Base-by-base conservation (phyloP, 2,329 filamentous ascomycete genomes). In the Alternaria arbusti region DNA sequence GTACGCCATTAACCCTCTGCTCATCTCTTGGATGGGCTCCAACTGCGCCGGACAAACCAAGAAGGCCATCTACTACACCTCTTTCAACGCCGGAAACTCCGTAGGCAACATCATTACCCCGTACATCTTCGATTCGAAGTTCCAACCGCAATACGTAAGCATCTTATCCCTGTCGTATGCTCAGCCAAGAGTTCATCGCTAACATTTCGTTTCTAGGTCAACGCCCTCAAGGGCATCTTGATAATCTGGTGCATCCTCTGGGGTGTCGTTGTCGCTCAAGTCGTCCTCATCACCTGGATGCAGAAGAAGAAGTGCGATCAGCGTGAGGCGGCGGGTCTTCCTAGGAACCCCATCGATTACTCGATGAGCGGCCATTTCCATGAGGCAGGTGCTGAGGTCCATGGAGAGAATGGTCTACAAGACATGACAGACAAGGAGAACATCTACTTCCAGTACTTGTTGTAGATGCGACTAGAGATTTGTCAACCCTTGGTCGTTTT, bases 31-130 rank as follows among this genome's bases (percentile, higher is more conserved):
- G 90, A 88, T 91, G 61, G 84, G 91, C 6, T 88, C 86, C 8
- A 92, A 92, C 74, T 91, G 88, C 0, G 90, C 84, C 0, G 90
- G 90, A 7, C 87, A 85, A 15, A 91, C 89, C 3, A 91, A 92
- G 78, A 90, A 89, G 72, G 88, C 88, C 0, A 83, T 87, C 52
- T 84, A 88, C 43, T 88, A 90, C 84, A 87, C 86, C 0, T 78
- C 90, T 1, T 91, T 87, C 81, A 89, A 90, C 68, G 88, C 86
- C 1, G 89, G 86, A 0, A 84, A 85, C 3, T 86, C 88, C 0
- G 84, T 86, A 0, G 90, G 90, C 4, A 91, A 91, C 73, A 90
- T 92, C 60, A 72, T 72, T 3, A 71, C 69, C 6, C 70, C 70
- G 2, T 71, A 71, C 17, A 71, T 72, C 51, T 72, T 72, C 23